A percentile compares a stretch with the other conserved stretches of the same genome.
Evolutionary conservation across 306 rosid species (phyloP).

Genomic region (Arachis hypogaea): DNA sequence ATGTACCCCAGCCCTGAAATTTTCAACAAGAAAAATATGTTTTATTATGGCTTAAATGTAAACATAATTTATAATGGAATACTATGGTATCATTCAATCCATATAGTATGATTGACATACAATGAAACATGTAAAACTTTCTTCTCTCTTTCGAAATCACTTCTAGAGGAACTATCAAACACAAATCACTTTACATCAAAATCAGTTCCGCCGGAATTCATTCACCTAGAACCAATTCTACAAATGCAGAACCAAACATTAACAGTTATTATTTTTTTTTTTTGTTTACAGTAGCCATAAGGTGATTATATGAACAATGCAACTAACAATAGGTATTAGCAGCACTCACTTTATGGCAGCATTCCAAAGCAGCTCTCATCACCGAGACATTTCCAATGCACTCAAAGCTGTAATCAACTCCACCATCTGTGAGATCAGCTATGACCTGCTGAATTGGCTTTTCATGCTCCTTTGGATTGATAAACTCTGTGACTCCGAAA

Average conservation of each 20-base stretch:
- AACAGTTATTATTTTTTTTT: background rate
- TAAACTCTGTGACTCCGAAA: slow-evolving; percentile 88
- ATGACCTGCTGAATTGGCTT: slow-evolving; percentile 92
- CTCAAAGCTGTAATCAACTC: slow-evolving; percentile 95
- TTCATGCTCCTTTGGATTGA: slow-evolving; percentile 89
- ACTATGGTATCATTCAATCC: background rate
- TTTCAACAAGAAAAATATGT: slow-evolving; percentile 20
- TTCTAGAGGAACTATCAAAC: too few species aligned
- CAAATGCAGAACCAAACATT: too few species aligned
- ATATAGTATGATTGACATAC: too few species aligned
- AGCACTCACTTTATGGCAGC: slow-evolving; percentile 85
- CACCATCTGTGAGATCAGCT: slow-evolving; percentile 86
- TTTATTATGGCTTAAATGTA: too few species aligned
- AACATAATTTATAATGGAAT: too few species aligned
- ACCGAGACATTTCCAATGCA: slow-evolving; percentile 94
- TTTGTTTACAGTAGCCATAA: background rate
- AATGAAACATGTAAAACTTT: too few species aligned
- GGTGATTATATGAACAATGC: slow-evolving; percentile 4
- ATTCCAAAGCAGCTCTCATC: slow-evolving; percentile 95
- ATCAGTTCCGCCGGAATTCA: too few species aligned
- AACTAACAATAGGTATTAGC: slow-evolving; percentile 22
- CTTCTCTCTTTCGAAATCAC: too few species aligned
- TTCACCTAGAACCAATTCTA: too few species aligned
- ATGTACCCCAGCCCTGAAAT: slow-evolving; percentile 92
- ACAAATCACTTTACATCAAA: too few species aligned